Evolutionary conservation across 139 green algal species (phyloP).

Genomic region (Deuterostichococcus epilithicus): DNA sequence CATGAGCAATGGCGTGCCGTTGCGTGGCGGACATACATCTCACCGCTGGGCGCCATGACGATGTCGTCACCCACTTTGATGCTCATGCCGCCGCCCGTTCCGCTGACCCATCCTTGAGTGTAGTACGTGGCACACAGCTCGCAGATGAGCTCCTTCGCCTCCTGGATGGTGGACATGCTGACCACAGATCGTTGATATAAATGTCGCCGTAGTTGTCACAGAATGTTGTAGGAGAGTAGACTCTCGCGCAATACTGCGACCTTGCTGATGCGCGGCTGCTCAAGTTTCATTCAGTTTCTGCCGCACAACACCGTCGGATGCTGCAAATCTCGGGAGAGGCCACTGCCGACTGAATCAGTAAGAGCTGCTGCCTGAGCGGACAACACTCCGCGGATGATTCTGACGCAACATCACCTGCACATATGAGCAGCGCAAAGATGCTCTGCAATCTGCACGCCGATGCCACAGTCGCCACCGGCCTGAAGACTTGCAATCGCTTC

Average conservation of each 20-base stretch:
- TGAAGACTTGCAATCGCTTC: too few relatives aligned
- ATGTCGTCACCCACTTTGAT: conserved; percentile 72
- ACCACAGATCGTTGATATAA: neutral
- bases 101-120: conserved; percentile 71
- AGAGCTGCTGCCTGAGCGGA: too few relatives aligned
- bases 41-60: conserved; percentile 80
- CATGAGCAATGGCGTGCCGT: too few relatives aligned
- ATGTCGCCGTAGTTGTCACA: too few relatives aligned
- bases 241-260: neutral
- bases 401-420: too few relatives aligned
- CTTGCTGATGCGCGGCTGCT: neutral
- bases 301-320: too few relatives aligned
- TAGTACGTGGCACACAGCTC: conserved; percentile 85
- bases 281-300: neutral
- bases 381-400: too few relatives aligned
- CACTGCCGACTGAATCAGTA: too few relatives aligned
- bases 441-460: too few relatives aligned
- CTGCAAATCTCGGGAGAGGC: too few relatives aligned
- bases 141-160: conserved; percentile 76
- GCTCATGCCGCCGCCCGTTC: conserved; percentile 85
- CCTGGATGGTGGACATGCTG: conserved; percentile 23
- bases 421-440: too few relatives aligned
- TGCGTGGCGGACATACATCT: conserved; percentile 1
- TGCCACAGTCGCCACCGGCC: too few relatives aligned
- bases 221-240: conserved; percentile 29